Evolutionary conservation across 2,329 filamentous ascomycete species (phyloP), one percentile per base, ranked within the genome.

Genomic region (Ampelomyces quisqualis): DNA sequence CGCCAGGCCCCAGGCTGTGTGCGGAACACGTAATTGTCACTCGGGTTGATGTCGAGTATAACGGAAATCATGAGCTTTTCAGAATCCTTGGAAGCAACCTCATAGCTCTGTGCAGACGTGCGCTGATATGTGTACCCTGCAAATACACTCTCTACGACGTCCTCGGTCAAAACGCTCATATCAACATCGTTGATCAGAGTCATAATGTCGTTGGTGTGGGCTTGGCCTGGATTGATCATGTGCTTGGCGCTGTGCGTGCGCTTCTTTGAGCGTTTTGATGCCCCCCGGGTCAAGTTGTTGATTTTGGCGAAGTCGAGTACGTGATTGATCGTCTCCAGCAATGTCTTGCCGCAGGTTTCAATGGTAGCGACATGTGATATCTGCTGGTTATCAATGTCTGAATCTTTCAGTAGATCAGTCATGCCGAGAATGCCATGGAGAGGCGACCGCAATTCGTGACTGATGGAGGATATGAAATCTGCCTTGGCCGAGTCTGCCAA

Each of bases 391-490:
- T 67, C 62, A 7, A 64, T 55, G 6, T 39, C n/a, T 2, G 62
- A 63, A 18, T 64, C 61, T 33, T 62, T 61, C 3, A 68, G 45
- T 6, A 68, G 38, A 41, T 67, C 65, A 6, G 56, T 61, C 51
- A 64, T 64, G 0, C 77, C 74, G 0, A 84, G 63, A 21, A 84
- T 76, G 2, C 80, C 81, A 40, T 84, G 80, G 0, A 84, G 65
- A 0, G 81, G 81, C 2, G 77, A 80, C 4, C 81, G 71, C 10
- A 84, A 63, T 55, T 84, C 81, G 52, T 84, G 81, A 3, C 77
- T 80, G 5, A 84, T 74, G 1, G 77, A 81, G 0, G 77, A 76
- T 6, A 84, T 72, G 23, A 81, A 76, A 41, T 82, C 78, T 1
- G 75, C 74, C 55, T 81, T 82, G 28, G 78, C 77, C 33, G 58